phyloP scores from a whole-genome alignment of 2,329 filamentous ascomycete species.

The Neonectria ditissima region DNA sequence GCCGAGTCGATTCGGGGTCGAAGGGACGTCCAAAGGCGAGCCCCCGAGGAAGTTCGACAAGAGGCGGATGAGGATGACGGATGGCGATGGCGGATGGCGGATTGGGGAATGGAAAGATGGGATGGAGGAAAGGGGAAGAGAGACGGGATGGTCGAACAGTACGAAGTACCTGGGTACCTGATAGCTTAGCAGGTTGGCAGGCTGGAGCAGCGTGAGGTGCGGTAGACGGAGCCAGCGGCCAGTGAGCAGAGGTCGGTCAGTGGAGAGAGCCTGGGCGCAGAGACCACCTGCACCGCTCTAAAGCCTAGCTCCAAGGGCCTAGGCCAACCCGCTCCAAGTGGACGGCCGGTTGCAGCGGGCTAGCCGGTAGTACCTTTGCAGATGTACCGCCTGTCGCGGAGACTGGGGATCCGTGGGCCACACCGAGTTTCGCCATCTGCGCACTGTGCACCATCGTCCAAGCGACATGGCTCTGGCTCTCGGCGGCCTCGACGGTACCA shows the following conservation, averaged over 20 bases:
- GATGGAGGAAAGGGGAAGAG: conserved; percentile 44
- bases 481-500: neutral
- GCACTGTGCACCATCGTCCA: conserved; percentile 9
- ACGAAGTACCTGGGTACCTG: conserved; percentile 22
- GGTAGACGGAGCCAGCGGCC: conserved; percentile 9
- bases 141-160: conserved; percentile 31
- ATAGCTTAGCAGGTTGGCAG: too few relatives aligned
- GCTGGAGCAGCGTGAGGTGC: neutral
- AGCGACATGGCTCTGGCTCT: neutral
- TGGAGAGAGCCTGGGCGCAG: conserved; percentile 21
- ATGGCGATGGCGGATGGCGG: conserved; percentile 16
- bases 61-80: conserved; percentile 36
- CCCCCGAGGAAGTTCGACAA: conserved; percentile 22
- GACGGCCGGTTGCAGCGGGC: conserved; percentile 39
- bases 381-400: conserved; percentile 20
- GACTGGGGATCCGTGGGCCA: conserved; percentile 13
- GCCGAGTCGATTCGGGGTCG: conserved; percentile 23
- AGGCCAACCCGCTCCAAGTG: conserved; percentile 19
- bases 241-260: conserved; percentile 18
- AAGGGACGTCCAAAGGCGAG: conserved; percentile 17
- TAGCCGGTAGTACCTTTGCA: conserved; percentile 25
- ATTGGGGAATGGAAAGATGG: conserved; percentile 29
- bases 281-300: conserved; percentile 19
- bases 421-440: neutral
- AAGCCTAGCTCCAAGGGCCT: conserved; percentile 18